Evolutionary conservation across 768 basidiomycete species (phyloP), one percentile per base, ranked within the genome.

Genomic region (Lyophyllum decastes): DNA sequence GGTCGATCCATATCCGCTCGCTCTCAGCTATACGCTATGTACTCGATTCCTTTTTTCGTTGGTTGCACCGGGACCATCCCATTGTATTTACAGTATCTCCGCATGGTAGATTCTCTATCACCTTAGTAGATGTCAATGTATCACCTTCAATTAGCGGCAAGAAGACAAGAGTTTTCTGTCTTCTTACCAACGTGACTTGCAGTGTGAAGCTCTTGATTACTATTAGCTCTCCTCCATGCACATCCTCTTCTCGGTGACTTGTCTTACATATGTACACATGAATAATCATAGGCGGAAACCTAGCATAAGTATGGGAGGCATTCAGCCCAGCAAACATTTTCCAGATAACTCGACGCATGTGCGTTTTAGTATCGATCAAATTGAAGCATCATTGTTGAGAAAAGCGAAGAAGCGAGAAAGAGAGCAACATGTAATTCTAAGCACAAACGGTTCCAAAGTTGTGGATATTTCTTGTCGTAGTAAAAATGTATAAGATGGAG

Each of bases 21-120:
- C 34, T 57, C 26, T 54, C 26, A 3, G n/a, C 22, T 26, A 52
- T 53, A 57, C 51, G 41, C 46, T 50, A 56, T 59, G 61, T 62
- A 59, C 58, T 48, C 43, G 35, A 43, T 51, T 35, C 26, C n/a
- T 10, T 49, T 41, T 45, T 33, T 11, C 35, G 17, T 26, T 14
- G 26, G 41, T 46, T 55, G 30, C 50, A 43, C 45, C 45, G 44
- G 50, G 43, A 27, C 34, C 19, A 52, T 46, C 35, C 41, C 38
- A 27, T 57, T 62, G 58, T 62, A 59, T 35, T 57, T 54, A 57
- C 38, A 52, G 21, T 50, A 54, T 46, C 9, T 46, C 33, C 45
- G 52, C 43, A 41, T 35, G 51, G 48, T 62, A 59, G 61, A 62
- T 41, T 51, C 47, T 54, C 48, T 55, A 52, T 58, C 53, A 49